phyloP scores from a whole-genome alignment of 2,329 filamentous ascomycete genomes.

The Fusarium agapanthi region DNA sequence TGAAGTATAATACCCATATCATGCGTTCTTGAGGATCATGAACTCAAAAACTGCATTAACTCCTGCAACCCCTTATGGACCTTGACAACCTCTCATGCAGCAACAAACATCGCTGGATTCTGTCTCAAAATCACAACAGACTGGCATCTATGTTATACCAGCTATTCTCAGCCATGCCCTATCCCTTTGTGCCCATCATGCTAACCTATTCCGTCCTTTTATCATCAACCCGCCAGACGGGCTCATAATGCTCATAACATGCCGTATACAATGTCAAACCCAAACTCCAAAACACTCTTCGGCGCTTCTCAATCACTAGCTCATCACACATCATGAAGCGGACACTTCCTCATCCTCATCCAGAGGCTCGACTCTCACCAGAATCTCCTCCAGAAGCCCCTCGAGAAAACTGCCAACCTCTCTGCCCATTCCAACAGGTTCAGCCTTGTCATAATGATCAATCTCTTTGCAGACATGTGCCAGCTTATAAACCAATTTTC shows the following conservation, averaged over 20 bases:
- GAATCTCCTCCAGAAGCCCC: conserved; percentile 90
- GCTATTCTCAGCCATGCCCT: conserved; percentile 1
- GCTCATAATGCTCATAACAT: conserved; percentile 27
- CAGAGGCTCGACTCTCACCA: conserved; percentile 89
- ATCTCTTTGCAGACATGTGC: conserved; percentile 88
- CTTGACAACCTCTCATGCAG: background rate
- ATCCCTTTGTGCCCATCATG: conserved; percentile 9
- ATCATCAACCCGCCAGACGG: background rate
- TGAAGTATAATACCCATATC: background rate
- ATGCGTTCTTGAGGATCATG: background rate
- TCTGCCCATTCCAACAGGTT: conserved; percentile 92
- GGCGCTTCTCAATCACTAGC: background rate
- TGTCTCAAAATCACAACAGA: conserved; percentile 2
- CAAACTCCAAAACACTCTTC: conserved; percentile 24
- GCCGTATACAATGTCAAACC: conserved; percentile 28
- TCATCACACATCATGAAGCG: conserved; percentile 10
- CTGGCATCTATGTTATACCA: conserved; percentile 2
- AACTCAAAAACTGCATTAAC: background rate
- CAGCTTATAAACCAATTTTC: conserved; percentile 82
- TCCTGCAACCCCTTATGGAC: background rate
- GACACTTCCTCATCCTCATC: conserved; percentile 70
- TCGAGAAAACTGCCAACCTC: conserved; percentile 91
- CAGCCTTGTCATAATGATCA: conserved; percentile 84
- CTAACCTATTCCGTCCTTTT: conserved; percentile 13
- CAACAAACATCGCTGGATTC: background rate